Base-by-base conservation (phyloP, 208 protist genomes). In the Jaenimonas drosophilae region DNA sequence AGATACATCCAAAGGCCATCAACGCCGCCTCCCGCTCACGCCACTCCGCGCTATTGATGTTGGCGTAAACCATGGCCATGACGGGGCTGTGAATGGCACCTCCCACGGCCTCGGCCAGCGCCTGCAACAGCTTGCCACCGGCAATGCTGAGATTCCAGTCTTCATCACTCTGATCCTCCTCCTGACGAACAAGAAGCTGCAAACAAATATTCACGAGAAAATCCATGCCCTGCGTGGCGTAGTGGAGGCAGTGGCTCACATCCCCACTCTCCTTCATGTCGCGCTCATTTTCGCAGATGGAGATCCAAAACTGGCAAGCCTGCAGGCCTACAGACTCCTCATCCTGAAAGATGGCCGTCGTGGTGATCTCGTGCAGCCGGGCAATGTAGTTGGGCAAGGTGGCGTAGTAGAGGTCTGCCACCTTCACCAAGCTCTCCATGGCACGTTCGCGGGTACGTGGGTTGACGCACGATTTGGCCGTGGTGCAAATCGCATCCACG, bases 241-340 rank as follows among this genome's bases (percentile, higher is more conserved):
- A 97, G 40, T 91, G 47, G 20, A 85, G 68, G 37, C 67, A 85
- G 9, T 33, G 23, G 6, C 38, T 57, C 9, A 31, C 24, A 23
- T 89, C 67, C 11, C 50, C 66, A 17, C 85, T 72, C 27, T 87
- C 59, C 42, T 75, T 58, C 56, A 97, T 78, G 20, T 89, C 72
- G 0, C 59, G 49, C 74, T 99, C 97, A 29, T 75, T 79, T 41
- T 99, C 96, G 62, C 89, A 97, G 36, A 98, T 91, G 19, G 90
- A 88, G 24, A 91, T 92, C 96, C 97, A 99, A 68, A 99, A 98
- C 50, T 97, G 93, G 47, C 98, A 85, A 3, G 94, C 96, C 74
- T 98, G 96, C 50, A 97, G 73, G 16, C 61, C 80, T 2, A 97
- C 90, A 24, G 49, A 30, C 56, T 98, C 96, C 25, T 85, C 71